Conservation (phyloP, 2,329 filamentous ascomycete genomes). For the Fusarium succisae region DNA sequence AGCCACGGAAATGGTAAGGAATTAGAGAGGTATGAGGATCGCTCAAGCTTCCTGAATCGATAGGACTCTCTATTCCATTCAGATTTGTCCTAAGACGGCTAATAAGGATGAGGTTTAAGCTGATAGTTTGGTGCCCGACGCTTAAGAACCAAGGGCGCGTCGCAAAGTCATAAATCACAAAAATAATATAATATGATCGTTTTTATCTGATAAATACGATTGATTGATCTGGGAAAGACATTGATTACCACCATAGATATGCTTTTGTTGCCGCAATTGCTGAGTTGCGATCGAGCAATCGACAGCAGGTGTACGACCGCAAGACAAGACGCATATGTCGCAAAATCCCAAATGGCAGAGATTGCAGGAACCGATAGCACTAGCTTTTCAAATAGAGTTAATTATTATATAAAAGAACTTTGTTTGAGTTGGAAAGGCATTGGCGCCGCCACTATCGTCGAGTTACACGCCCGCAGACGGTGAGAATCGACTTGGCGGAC, state of each 20-base stretch:
- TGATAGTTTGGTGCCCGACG: too few species aligned
- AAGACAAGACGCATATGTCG: background rate
- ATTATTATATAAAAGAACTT: fast-evolving
- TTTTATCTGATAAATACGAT: fast-evolving
- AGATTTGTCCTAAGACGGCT: background rate
- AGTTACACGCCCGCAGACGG: background rate
- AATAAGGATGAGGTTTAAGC: fast-evolving
- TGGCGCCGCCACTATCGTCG: background rate
- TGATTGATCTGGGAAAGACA: background rate
- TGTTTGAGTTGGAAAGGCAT: background rate
- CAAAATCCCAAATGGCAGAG: background rate
- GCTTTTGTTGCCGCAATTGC: background rate
- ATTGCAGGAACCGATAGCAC: too few species aligned
- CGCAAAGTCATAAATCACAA: background rate
- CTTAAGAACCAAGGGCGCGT: background rate
- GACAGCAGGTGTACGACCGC: too few species aligned
- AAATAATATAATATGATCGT: background rate
- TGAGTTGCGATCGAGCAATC: background rate
- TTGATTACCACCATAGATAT: background rate
- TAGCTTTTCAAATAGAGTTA: fast-evolving
- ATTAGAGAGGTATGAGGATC: fast-evolving
- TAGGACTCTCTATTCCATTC: fast-evolving
- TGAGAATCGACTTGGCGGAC: background rate
- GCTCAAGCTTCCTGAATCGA: fast-evolving
- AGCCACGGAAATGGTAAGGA: too few species aligned